Base-by-base conservation (phyloP, 306 rosid genomes). In the Cicer pinnatifidum region DNA sequence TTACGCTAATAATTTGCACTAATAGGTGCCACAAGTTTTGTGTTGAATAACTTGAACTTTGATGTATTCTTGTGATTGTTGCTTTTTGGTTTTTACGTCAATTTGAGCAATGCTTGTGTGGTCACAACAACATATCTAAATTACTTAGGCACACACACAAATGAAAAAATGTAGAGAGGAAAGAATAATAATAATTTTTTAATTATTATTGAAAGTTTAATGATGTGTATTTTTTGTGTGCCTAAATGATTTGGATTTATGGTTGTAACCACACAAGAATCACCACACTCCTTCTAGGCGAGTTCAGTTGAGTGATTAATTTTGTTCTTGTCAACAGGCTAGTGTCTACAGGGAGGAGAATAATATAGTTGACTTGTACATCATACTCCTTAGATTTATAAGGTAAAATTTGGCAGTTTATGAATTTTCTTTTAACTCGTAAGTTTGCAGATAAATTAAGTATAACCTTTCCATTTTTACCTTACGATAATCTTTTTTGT, bases 371-470 rank as follows among this genome's bases (percentile, higher is more conserved):
- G 99, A 95, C 80, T 83, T 95, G 86, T 95, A 90, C 58, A 84
- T 95, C 79, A 90, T 92, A 64, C 99, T 95, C 73, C 82, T 95
- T 56, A 89, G 99, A 90, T 91, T 85, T 83, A 84, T 91, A 62
- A 95, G 99, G 99, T 95, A 87, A 67, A 77, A 37, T 1, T 28
- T 59, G 17, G 72, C 15, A 16, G 6, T 40, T 73, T 47, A 7
- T 43, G 40, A 28, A 23, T 73, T 82, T 80, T 66, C 70, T 9
- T 69, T 61, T 16, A 77, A 51, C 66, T 40, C 7, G 7, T 58
- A 46, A 39, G 17, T 11, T 60, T 65, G 41, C 61, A 8, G 50
- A 70, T 69, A 35, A 46, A 58, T 39, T 67, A 77, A 33, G 13
- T 61, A 43, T 15, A 53, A 53, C 15, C 23, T 79, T 69, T 67